Evolutionary conservation across 2,329 filamentous ascomycete genomes (phyloP).

Genomic region (Curvularia verruculosa): DNA sequence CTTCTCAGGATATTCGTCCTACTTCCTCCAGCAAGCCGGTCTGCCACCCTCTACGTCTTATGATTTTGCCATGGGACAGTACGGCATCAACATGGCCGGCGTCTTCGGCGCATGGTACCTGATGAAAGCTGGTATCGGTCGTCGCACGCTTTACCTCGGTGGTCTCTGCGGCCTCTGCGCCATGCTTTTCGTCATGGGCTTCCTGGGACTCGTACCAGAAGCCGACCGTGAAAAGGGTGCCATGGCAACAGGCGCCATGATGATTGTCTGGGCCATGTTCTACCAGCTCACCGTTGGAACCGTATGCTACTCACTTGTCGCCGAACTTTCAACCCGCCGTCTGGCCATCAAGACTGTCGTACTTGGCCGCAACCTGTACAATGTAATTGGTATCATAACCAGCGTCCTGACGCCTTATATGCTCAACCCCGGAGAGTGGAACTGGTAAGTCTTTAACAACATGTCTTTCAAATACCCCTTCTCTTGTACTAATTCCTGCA

Average conservation of each 20-base stretch:
- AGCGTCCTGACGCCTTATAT: slow-evolving; percentile 88
- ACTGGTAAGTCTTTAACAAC: slow-evolving; percentile 57
- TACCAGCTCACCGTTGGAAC: slow-evolving; percentile 90
- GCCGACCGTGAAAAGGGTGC: slow-evolving; percentile 65
- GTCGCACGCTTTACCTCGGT: slow-evolving; percentile 75
- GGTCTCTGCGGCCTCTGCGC: slow-evolving; percentile 71
- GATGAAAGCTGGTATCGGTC: slow-evolving; percentile 76
- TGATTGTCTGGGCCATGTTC: slow-evolving; percentile 61
- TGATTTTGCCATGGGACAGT: slow-evolving; percentile 61
- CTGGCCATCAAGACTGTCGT: slow-evolving; percentile 93
- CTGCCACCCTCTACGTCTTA: slow-evolving; percentile 52
- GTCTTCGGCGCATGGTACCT: slow-evolving; percentile 83
- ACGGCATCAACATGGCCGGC: slow-evolving; percentile 75
- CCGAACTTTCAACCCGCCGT: slow-evolving; percentile 80
- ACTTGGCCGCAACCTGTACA: slow-evolving; percentile 76
- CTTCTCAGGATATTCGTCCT: slow-evolving; percentile 57
- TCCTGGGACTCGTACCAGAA: slow-evolving; percentile 75
- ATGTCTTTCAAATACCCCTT: not conserved
- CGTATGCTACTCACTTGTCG: slow-evolving; percentile 86
- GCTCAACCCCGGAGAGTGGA: slow-evolving; percentile 85
- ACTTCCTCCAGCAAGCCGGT: slow-evolving; percentile 58
- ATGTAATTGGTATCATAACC: slow-evolving; percentile 81
- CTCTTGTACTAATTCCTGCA: not conserved
- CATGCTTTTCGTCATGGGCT: slow-evolving; percentile 84
- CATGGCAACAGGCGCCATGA: slow-evolving; percentile 81